Conservation (phyloP, 2,329 filamentous ascomycete genomes). For the Raffaelea ambrosiae region DNA sequence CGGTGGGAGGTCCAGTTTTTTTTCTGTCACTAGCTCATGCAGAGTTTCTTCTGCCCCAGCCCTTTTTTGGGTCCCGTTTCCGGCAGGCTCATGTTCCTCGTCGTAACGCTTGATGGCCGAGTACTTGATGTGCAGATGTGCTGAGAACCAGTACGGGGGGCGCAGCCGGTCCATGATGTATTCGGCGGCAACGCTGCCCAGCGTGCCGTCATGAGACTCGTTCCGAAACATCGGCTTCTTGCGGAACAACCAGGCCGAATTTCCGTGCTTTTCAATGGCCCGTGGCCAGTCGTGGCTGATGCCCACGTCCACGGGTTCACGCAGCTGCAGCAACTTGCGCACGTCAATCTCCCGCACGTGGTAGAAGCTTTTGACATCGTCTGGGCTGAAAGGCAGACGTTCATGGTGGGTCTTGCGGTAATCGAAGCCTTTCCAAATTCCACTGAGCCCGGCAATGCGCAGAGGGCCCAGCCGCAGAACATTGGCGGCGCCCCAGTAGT, state of each 20-base stretch:
- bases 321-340: conserved; percentile 77
- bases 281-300: conserved; percentile 95
- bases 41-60: conserved; percentile 15
- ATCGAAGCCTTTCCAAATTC: conserved; percentile 90
- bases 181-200: conserved; percentile 74
- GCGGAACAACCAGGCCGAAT: conserved; percentile 58
- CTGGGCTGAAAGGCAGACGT: conserved; percentile 70
- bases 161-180: conserved; percentile 73
- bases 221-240: conserved; percentile 66
- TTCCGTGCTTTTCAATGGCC: conserved; percentile 69
- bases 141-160: conserved; percentile 85
- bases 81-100: conserved; percentile 12
- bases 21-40: not conserved
- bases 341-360: conserved; percentile 84
- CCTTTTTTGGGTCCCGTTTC: conserved; percentile 24
- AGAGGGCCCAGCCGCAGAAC: conserved; percentile 76
- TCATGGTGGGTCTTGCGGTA: conserved; percentile 80
- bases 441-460: conserved; percentile 81
- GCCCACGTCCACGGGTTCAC: conserved; percentile 83
- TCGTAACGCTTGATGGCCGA: conserved; percentile 55
- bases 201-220: conserved; percentile 64
- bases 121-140: conserved; percentile 87
- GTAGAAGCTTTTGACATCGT: conserved; percentile 76
- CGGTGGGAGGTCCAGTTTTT: conserved; percentile 1
- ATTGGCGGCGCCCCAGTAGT: conserved; percentile 91